Base-by-base conservation (phyloP, 2,329 filamentous ascomycete genomes). In the Pseudomassariella vexata region DNA sequence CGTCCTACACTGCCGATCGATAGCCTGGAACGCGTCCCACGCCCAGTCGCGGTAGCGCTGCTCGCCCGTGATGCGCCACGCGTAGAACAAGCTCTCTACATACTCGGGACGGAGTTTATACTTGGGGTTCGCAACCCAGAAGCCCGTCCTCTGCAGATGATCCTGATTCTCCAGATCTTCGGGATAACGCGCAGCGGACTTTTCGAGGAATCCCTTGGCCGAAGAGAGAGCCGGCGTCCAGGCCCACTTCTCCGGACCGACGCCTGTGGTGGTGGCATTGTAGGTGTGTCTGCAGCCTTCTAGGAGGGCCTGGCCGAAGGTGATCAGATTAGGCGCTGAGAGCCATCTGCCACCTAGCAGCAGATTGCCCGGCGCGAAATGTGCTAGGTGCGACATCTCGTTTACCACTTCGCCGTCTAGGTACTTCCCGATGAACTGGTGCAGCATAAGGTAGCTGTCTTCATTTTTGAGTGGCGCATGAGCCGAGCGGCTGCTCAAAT, bases 71-170 rank as follows among this genome's bases (percentile, higher is more conserved):
- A 82, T 73, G 30, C 86, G 78, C 64, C 85, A 94, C 2, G 87
- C 85, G 56, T 94, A 90, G 68, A 92, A 94, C 55, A 82, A 81
- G 44, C 76, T 83, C 62, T 94, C 86, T 19, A 92, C 70, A 4
- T 88, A 84, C 59, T 92, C 87, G 1, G 85, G 82, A 0, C 87
- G 73, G 19, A 94, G 70, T 7, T 80, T 62, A 55, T 94, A 94
- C 5, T 56, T 50, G 0, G 62, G 49, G 25, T 65, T 61, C 0
- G 59, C 68, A 50, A 86, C 79, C 59, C 78, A 94, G 65, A 85
- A 92, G 4, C 87, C 87, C 1, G 76, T 65, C 42, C 58, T 52
- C 3, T 71, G 49, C n/a, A n/a, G n/a, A n/a, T n/a, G n/a, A 57
- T 81, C 90, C 41, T 92, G 85, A 0, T 52, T 64, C 0, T 57